Conservation (phyloP, 345 rosid species). For the Linum usitatissimum region DNA sequence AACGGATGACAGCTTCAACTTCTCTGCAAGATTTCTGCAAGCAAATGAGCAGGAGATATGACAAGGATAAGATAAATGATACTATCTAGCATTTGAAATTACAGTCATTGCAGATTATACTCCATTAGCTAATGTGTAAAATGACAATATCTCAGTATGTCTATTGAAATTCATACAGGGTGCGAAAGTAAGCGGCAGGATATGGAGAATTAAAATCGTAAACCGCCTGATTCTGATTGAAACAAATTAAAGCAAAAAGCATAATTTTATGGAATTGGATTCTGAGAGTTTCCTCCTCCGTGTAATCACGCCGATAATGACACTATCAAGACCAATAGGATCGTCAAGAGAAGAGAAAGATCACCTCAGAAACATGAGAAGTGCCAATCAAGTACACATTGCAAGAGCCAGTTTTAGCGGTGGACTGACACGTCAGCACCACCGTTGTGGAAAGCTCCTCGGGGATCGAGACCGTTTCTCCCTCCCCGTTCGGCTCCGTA, state of each 20-base stretch:
- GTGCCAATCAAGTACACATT: conserved; percentile 83
- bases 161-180: no score
- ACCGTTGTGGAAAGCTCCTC: conserved; percentile 59
- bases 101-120: neutral
- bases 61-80: no score
- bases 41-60: conserved; percentile 18
- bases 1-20: conserved; percentile 66
- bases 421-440: conserved; percentile 60
- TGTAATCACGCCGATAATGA: no score
- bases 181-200: neutral
- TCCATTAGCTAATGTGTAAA: neutral
- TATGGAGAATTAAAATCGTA: neutral
- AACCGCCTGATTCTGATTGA: neutral
- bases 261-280: no score
- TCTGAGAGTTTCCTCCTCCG: no score
- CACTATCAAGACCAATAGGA: neutral
- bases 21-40: conserved; percentile 87
- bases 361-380: conserved; percentile 87
- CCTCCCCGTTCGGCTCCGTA: neutral
- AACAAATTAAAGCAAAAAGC: no score
- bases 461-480: conserved; percentile 25
- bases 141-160: no score
- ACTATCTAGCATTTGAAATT: no score
- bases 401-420: conserved; percentile 60
- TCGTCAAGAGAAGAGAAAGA: neutral